These are phyloP conservation scores for Pythium graminicola DNA, from an alignment of 352 stramenopile genomes.

Conservation along the genomic window DNA sequence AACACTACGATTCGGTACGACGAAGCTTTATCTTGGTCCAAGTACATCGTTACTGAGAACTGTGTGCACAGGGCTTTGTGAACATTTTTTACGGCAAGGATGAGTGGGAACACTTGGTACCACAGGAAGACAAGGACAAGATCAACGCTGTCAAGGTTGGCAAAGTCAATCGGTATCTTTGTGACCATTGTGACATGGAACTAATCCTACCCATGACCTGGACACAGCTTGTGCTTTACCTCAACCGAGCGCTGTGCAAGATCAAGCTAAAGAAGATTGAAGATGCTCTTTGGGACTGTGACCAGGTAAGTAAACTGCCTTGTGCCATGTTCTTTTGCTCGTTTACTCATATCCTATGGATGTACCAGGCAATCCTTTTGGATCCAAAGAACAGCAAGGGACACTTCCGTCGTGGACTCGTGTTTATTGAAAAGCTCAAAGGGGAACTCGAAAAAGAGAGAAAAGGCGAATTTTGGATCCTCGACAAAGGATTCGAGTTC, in stretches of 20 bases:
- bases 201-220: not conserved
- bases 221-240: constrained; percentile 54
- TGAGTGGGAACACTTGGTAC: constrained; percentile 76
- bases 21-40: not conserved
- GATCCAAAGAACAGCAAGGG: constrained; percentile 58
- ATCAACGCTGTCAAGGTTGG: constrained; percentile 73
- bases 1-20: constrained; percentile 77
- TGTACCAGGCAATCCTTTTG: constrained; percentile 52
- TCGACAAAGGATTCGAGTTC: constrained; percentile 81
- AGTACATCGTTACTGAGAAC: not conserved
- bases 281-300: constrained; percentile 77
- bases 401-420: constrained; percentile 71
- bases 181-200: not conserved
- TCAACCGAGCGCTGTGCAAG: constrained; percentile 80
- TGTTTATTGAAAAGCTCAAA: constrained; percentile 80
- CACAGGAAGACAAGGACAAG: constrained; percentile 64
- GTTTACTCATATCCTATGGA: not conserved
- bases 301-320: constrained; percentile 61
- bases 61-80: constrained; percentile 60
- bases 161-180: not conserved
- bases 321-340: not conserved
- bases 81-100: constrained; percentile 85
- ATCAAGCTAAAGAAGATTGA: constrained; percentile 82
- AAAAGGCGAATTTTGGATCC: constrained; percentile 79
- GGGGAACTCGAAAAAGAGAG: constrained; percentile 73